Conservation (phyloP, 1,284 basidiomycete species). For the Ganoderma multipileum region DNA sequence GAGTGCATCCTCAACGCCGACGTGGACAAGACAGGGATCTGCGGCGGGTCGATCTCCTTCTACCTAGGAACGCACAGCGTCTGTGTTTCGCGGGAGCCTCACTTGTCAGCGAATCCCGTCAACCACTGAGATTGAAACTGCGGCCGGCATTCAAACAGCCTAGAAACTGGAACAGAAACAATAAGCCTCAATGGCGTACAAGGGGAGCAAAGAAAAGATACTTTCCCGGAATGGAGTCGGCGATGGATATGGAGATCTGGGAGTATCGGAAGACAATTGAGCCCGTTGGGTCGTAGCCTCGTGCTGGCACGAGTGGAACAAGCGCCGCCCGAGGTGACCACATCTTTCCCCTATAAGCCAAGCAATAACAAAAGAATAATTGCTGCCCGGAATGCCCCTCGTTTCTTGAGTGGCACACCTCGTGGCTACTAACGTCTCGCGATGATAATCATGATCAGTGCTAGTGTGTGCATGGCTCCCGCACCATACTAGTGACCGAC, state of each 20-base stretch:
- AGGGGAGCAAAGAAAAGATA: not conserved
- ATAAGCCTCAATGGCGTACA: not conserved
- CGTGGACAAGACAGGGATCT: constrained; percentile 27
- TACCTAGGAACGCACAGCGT: not conserved
- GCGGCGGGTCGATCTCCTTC: not conserved
- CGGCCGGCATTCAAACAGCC: not conserved
- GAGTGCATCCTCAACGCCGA: constrained; percentile 8
- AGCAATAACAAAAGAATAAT: not conserved
- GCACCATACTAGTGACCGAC: not conserved
- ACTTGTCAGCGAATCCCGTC: not conserved
- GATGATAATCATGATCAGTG: not conserved
- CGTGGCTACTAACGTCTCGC: constrained; percentile 1
- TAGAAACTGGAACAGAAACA: not conserved
- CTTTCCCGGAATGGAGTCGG: not conserved
- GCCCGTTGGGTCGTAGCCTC: constrained; percentile 26
- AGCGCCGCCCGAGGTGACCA: not conserved
- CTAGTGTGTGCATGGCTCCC: not conserved
- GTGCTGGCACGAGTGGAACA: constrained; percentile 12
- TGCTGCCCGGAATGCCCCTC: not conserved
- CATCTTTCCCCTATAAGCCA: not conserved
- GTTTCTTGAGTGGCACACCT: constrained; percentile 13
- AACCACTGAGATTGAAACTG: not conserved
- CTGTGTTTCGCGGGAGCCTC: not conserved
- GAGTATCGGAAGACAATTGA: constrained; percentile 22
- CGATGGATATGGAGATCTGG: constrained; percentile 17